Conservation (phyloP, 805 yeast genomes). For the Spathaspora sp. region DNA sequence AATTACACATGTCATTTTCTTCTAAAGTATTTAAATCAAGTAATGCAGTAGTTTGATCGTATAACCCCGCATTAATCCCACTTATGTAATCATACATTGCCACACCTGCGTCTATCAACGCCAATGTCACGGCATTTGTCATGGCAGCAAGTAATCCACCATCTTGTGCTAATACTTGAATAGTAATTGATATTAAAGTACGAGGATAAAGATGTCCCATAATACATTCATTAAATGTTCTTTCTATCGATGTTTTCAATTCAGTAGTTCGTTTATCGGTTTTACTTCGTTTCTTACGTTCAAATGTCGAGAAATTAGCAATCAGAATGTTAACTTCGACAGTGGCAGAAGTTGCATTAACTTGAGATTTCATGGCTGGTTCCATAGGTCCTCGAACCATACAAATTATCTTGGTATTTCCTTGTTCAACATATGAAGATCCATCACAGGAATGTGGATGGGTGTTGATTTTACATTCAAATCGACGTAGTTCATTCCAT, state of each 20-base stretch:
- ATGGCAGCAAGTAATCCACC: slow-evolving; percentile 83
- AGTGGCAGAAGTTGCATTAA: slow-evolving; percentile 49
- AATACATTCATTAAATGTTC: slow-evolving; percentile 72
- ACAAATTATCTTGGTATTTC: slow-evolving; percentile 84
- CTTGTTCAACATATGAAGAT: slow-evolving; percentile 87
- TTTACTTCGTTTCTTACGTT: slow-evolving; percentile 64
- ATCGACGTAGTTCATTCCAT: slow-evolving; percentile 86
- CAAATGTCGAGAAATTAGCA: slow-evolving; percentile 78
- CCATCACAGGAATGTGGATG: slow-evolving; percentile 90
- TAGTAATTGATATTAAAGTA: slow-evolving; percentile 69
- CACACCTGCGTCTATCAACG: slow-evolving; percentile 91
- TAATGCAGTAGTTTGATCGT: slow-evolving; percentile 63
- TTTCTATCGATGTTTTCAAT: slow-evolving; percentile 59
- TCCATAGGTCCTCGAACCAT: slow-evolving; percentile 89
- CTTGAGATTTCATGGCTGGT: slow-evolving; percentile 55
- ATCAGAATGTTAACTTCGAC: slow-evolving; percentile 64
- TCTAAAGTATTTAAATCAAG: slow-evolving; percentile 81
- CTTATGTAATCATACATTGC: slow-evolving; percentile 89
- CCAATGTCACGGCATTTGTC: slow-evolving; percentile 82
- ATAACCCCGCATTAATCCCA: slow-evolving; percentile 74
- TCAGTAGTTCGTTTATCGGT: slow-evolving; percentile 71
- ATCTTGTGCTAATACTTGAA: slow-evolving; percentile 83
- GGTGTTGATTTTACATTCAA: slow-evolving; percentile 78
- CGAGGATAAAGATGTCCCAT: slow-evolving; percentile 75
- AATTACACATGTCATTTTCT: slow-evolving; percentile 74